Conservation (phyloP, 2,329 filamentous ascomycete species). For the Neopestalotiopsis sp. region DNA sequence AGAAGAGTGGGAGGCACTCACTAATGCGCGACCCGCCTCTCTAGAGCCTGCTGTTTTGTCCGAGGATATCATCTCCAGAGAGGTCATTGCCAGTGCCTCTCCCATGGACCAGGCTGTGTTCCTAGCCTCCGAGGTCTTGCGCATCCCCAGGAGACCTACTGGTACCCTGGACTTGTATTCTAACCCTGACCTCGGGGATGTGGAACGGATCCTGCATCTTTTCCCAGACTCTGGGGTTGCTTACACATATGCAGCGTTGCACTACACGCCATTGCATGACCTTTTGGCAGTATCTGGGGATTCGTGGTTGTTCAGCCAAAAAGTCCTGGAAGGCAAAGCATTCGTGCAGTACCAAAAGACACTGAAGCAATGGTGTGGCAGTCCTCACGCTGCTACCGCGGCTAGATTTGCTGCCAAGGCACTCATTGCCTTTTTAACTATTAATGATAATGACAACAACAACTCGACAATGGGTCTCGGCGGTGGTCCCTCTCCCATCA, state of each 20-base stretch:
- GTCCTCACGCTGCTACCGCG: conserved; percentile 46
- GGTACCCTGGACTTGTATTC: conserved; percentile 26
- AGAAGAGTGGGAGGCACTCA: conserved; percentile 50
- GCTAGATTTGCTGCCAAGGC: conserved; percentile 57
- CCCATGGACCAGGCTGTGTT: conserved; percentile 34
- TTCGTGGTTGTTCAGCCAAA: conserved; percentile 62
- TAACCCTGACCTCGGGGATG: conserved; percentile 26
- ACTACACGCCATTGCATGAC: conserved; percentile 62
- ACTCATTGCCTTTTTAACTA: conserved; percentile 49
- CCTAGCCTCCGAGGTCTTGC: conserved; percentile 33
- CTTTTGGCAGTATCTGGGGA: conserved; percentile 63
- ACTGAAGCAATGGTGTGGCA: conserved; percentile 42
- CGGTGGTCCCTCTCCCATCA: background rate
- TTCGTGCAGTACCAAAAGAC: conserved; percentile 54
- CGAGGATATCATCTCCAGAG: conserved; percentile 39
- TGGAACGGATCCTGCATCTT: conserved; percentile 41
- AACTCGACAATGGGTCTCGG: background rate
- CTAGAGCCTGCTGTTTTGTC: conserved; percentile 34
- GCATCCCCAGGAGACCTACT: conserved; percentile 29
- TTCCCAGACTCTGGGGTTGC: conserved; percentile 52
- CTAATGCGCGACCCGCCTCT: conserved; percentile 32
- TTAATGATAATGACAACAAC: conserved; percentile 25
- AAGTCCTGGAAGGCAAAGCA: conserved; percentile 47
- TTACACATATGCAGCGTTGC: conserved; percentile 60
- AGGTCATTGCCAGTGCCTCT: conserved; percentile 38